Base-by-base conservation (phyloP, 169 alveolate species). In the Plasmodium blacklocki region DNA sequence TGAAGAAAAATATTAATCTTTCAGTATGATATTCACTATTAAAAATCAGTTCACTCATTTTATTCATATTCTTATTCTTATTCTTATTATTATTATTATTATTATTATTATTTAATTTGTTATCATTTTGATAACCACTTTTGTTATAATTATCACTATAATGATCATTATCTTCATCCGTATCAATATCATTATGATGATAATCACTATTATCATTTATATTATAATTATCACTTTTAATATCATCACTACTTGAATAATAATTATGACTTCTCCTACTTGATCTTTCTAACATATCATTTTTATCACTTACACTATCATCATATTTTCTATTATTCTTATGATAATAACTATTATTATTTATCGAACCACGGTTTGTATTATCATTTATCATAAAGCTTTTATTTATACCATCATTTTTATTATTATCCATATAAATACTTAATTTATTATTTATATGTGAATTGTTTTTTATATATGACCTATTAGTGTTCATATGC, bases 1-100 rank as follows among this genome's bases (percentile, higher is more conserved):
- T 78, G 47, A 78, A 78, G 21, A 78, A 78, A 68, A 78, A 78
- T 52, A 64, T 32, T 11, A 78, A 59, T 15, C 78, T 78, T 52
- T 78, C 89, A 18, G 89, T 78, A 60, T 78, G 64, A 43, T 78
- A 43, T 43, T 78, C 89, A 60, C 54, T 26, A 68, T 11, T 78
- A 43, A 78, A 15, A 67, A 66, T 15, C 0, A 52, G 50, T 2
- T 58, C 45, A 19, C 56, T 74, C 49, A 15, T 14, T 32, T 49
- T 7, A 47, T 15, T 74, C 21, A 14, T 7, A 7, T 11, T 58
- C 3, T 18, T 21, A 18, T 73, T 15, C 9, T 18, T 43, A 18
- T 73, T 15, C 8, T 43, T 23, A 2, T 70, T 39, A 47, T 49
- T 49, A 49, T 15, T 43, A n/a, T 23, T 49, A 21, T 62, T 50